Conservation (phyloP, 169 alveolate genomes). For the Plasmodium malariae region DNA sequence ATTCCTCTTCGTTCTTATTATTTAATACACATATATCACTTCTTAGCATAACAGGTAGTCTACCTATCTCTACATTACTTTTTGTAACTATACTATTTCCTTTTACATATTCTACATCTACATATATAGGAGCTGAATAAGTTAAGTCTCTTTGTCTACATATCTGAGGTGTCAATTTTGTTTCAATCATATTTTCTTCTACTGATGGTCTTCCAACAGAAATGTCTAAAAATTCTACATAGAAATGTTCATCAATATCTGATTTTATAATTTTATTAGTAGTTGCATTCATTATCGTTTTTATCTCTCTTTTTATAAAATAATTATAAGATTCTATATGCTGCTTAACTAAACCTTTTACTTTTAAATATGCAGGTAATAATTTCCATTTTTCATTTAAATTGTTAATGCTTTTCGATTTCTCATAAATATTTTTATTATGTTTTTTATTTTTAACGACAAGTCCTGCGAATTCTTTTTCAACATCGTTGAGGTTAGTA, state of each 20-base stretch:
- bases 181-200: slow-evolving; percentile 89
- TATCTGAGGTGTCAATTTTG: slow-evolving; percentile 94
- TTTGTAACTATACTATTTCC: slow-evolving; percentile 91
- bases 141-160: slow-evolving; percentile 98
- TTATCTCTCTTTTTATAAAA: slow-evolving; percentile 93
- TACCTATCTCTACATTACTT: slow-evolving; percentile 93
- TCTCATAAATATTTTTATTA: slow-evolving; percentile 52
- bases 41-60: slow-evolving; percentile 98
- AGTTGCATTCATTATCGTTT: slow-evolving; percentile 93
- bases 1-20: slow-evolving; percentile 75
- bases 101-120: slow-evolving; percentile 95
- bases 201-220: slow-evolving; percentile 91
- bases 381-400: slow-evolving; percentile 94
- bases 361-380: slow-evolving; percentile 93
- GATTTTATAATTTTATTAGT: slow-evolving; percentile 90
- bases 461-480: slow-evolving; percentile 4
- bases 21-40: slow-evolving; percentile 91
- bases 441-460: slow-evolving; percentile 35
- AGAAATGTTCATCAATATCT: slow-evolving; percentile 90
- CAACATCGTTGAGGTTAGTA: neutral
- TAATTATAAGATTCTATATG: slow-evolving; percentile 96
- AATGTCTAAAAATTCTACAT: slow-evolving; percentile 91
- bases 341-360: slow-evolving; percentile 95
- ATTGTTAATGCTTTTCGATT: slow-evolving; percentile 64
- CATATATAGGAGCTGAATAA: slow-evolving; percentile 98